Base-by-base conservation (phyloP, 148 eudicot genomes). In the Rhododendron mucronatum region DNA sequence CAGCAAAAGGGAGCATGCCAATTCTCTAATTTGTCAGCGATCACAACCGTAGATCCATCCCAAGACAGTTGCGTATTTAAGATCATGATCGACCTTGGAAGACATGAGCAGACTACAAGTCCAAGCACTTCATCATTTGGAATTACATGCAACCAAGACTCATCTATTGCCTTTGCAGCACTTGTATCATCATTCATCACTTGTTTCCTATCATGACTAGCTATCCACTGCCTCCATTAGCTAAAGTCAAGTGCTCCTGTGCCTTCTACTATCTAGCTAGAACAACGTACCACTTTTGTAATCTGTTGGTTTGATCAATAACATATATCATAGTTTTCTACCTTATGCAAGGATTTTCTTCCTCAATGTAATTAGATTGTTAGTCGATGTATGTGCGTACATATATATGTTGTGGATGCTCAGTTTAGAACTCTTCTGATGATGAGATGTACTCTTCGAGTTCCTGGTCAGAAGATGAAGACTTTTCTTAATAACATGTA, bases 41-140 rank as follows among this genome's bases (percentile, higher is more conserved):
- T 90, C 23, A 93, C 99, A 2, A 84, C 90, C 0, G 93, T 90
- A 45, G 96, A 95, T 91, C 99, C 99, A 35, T 91, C 97, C 26
- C 78, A 83, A 28, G 88, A 87, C 48, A 90, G 90, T 28, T 96
- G 99, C 79, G 87, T 88, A 41, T 96, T 91, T 47, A 94, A 93
- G 86, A 89, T 96, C 71, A 93, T 93, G 95, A 92, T 95, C 3
- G 97, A 96, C 76, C 33, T 88, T 26, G 87, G 92, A 16, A 91
- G 85, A 91, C 95, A 92, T 61, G 88, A 80, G 77, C 61, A 83
- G 87, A 51, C 82, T 5, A 73, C 11, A 55, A 85, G 73, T 5
- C 89, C 92, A 10, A 67, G 47, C 16, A 69, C 84, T 51, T 65
- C 89, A 1, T 78, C 85, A 13, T n/a, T 10, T 21, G 57, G 51